Conservation (phyloP, 306 rosid genomes). For the Sicyos baderoa region DNA sequence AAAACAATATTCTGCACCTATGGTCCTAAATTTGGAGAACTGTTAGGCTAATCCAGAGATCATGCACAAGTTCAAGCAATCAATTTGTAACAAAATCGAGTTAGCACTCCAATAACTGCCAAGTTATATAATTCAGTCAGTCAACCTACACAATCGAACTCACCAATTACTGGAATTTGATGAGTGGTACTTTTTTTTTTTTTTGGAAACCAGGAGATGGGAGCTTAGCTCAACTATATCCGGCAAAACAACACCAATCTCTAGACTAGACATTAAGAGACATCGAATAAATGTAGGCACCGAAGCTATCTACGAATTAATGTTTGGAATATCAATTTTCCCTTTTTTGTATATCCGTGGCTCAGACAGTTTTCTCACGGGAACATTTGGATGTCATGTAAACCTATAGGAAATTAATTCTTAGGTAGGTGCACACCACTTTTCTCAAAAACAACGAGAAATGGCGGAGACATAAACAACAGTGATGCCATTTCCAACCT, state of each 20-base stretch:
- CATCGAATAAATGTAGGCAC: no score
- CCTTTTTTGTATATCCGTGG: no score
- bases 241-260: no score
- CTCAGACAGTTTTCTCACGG: no score
- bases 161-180: neutral
- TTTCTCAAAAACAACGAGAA: neutral
- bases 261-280: no score
- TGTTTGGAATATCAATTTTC: neutral
- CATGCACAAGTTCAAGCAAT: conserved; percentile 9
- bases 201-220: neutral
- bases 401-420: no score
- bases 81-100: neutral
- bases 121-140: no score
- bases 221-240: no score
- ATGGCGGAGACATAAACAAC: neutral
- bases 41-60: neutral
- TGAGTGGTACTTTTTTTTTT: neutral
- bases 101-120: neutral
- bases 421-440: no score
- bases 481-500: neutral
- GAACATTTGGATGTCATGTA: no score
- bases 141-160: no score
- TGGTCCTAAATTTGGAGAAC: neutral
- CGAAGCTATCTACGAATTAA: no score
- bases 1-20: neutral